Conservation (phyloP, 257 asterid genomes). For the Lavandula angustifolia region DNA sequence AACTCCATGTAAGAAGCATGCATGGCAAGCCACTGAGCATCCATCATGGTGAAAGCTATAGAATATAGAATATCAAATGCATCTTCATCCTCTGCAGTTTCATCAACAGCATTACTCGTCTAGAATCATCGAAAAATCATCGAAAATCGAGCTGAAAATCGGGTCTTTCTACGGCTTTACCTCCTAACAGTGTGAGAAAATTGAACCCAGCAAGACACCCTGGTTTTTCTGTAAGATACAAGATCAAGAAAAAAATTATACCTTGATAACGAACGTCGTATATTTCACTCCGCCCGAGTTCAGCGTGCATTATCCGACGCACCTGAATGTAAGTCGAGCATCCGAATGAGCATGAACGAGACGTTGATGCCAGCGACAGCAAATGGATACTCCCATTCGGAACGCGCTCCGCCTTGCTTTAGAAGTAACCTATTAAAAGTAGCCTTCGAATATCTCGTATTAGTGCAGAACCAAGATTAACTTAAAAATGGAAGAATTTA, state of each 20-base stretch:
- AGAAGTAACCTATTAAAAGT: conserved; percentile 83
- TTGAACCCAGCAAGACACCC: conserved; percentile 74
- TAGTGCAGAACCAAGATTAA: conserved; percentile 46
- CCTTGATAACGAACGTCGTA: neutral
- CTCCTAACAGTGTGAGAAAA: conserved; percentile 72
- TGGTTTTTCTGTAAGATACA: conserved; percentile 71
- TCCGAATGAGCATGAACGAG: conserved; percentile 85
- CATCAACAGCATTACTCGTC: conserved; percentile 13
- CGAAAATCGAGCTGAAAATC: neutral
- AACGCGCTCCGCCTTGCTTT: conserved; percentile 74
- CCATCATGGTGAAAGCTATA: conserved; percentile 85
- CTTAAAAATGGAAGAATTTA: conserved; percentile 18
- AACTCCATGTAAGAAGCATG: conserved; percentile 96
- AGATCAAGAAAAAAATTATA: neutral
- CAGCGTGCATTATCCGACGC: neutral
- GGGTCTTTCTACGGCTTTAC: conserved; percentile 38
- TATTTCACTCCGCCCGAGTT: too few relatives aligned
- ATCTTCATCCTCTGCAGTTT: conserved; percentile 70
- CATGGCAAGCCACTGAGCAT: conserved; percentile 99
- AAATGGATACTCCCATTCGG: conserved; percentile 95
- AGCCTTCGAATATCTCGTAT: conserved; percentile 68
- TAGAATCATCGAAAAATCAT: neutral
- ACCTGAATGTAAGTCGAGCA: conserved; percentile 90
- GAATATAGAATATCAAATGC: conserved; percentile 86
- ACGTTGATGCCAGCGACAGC: conserved; percentile 92